Conservation (phyloP, 805 yeast species). For the Lipomyces starkeyi region DNA sequence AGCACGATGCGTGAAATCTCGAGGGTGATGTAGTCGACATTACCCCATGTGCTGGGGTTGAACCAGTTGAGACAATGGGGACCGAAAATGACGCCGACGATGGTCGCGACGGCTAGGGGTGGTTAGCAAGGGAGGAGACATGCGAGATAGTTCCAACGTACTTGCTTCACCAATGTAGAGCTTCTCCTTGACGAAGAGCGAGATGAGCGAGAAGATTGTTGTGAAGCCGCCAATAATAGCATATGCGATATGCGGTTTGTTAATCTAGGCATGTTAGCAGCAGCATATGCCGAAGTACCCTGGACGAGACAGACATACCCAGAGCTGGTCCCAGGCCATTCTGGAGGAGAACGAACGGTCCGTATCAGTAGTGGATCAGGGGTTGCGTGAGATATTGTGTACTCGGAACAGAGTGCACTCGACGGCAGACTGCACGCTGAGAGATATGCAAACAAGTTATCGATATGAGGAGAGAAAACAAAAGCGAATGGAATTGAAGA, state of each 20-base stretch:
- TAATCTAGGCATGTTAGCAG: conserved; percentile 41
- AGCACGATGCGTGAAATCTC: conserved; percentile 83
- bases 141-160: conserved; percentile 16
- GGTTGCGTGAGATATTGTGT: background rate
- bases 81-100: conserved; percentile 85
- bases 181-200: conserved; percentile 80
- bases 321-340: conserved; percentile 48
- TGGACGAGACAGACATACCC: conserved; percentile 38
- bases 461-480: background rate
- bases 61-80: conserved; percentile 88
- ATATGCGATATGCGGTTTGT: conserved; percentile 82
- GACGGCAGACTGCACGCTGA: background rate
- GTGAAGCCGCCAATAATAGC: conserved; percentile 86
- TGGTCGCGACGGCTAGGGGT: conserved; percentile 66
- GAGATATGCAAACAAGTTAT: background rate
- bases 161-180: conserved; percentile 88
- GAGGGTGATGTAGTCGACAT: conserved; percentile 77
- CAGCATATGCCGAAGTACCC: background rate
- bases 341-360: background rate
- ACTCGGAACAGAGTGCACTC: background rate
- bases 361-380: background rate
- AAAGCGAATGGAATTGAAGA: background rate
- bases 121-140: background rate
- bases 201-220: conserved; percentile 77
- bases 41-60: conserved; percentile 83